Conservation (phyloP, 2,329 filamentous ascomycete genomes). For the Apiospora aurea region DNA sequence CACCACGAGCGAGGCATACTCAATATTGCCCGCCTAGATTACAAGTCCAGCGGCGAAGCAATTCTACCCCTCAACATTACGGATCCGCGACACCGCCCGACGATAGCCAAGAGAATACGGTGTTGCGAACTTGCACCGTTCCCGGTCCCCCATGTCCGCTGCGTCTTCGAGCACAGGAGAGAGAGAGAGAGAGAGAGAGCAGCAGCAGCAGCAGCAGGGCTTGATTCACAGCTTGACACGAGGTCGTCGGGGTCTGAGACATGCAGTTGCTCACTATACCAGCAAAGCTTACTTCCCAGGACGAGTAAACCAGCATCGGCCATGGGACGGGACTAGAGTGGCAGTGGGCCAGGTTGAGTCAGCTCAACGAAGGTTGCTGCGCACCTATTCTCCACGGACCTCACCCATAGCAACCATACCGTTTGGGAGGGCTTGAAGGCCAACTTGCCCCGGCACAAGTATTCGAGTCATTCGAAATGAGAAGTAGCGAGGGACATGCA, state of each 20-base stretch:
- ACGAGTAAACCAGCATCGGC: neutral
- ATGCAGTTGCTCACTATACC: neutral
- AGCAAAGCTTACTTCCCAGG: neutral
- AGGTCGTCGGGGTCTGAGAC: constrained; percentile 1
- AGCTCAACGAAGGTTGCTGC: neutral
- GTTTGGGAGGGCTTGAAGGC: too few species aligned
- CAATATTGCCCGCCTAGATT: neutral
- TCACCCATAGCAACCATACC: neutral
- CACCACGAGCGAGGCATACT: neutral
- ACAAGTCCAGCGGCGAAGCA: neutral
- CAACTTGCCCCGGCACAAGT: too few species aligned
- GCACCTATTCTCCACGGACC: neutral
- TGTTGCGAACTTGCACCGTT: neutral
- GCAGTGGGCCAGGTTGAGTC: neutral
- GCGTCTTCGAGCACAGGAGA: neutral
- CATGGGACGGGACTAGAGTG: neutral
- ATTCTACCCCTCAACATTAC: neutral
- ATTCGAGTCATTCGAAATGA: too few species aligned
- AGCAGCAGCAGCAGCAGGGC: neutral
- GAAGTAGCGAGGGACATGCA: too few species aligned
- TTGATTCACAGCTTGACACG: neutral
- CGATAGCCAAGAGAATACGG: neutral
- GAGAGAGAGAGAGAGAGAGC: too few species aligned
- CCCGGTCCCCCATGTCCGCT: neutral
- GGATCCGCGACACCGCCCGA: neutral